A percentile compares a stretch with the other conserved stretches of the same genome.
Conservation (phyloP, 164 flowering plant genomes). For the Piper longum region DNA sequence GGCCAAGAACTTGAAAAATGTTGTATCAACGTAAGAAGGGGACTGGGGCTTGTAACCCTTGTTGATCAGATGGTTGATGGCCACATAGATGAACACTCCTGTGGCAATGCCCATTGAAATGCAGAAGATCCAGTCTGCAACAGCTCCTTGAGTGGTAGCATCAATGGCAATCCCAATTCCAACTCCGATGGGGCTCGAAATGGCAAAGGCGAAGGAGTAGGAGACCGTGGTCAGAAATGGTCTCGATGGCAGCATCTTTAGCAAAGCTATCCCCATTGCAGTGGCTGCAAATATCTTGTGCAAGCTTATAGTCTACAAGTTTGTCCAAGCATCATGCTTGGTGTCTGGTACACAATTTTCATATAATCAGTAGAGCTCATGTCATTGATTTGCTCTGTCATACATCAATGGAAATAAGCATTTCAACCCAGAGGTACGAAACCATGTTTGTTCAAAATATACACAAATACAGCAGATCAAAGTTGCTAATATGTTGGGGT, state of each 20-base stretch:
- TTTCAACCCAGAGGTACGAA: too few relatives aligned
- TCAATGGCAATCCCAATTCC: slow-evolving; percentile 71
- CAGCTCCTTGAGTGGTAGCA: slow-evolving; percentile 48
- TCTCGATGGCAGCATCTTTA: slow-evolving; percentile 56
- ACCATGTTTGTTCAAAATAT: too few relatives aligned
- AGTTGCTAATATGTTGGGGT: too few relatives aligned
- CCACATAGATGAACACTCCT: slow-evolving; percentile 74
- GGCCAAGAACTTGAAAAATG: slow-evolving; percentile 47
- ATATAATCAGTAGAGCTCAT: not conserved
- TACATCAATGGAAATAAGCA: not conserved
- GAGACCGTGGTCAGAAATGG: slow-evolving; percentile 34
- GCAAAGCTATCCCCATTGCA: slow-evolving; percentile 81
- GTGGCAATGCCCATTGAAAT: slow-evolving; percentile 72
- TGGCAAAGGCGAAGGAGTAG: slow-evolving; percentile 70
- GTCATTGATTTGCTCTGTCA: not conserved
- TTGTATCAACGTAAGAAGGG: slow-evolving; percentile 31
- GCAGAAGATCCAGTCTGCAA: slow-evolving; percentile 69
- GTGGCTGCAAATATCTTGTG: slow-evolving; percentile 84
- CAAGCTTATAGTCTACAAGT: slow-evolving; percentile 65
- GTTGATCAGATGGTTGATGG: slow-evolving; percentile 66
- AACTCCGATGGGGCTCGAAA: slow-evolving; percentile 76
- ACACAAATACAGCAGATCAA: too few relatives aligned
- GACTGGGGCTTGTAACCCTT: slow-evolving; percentile 53
- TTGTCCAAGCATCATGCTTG: slow-evolving; percentile 72
- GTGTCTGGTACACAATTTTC: slow-evolving; percentile 19